A percentile compares a stretch with the other conserved stretches of the same genome.
These are phyloP conservation scores for Noccaea caerulescens DNA, from an alignment of 345 rosid species.

Conservation along the genomic window DNA sequence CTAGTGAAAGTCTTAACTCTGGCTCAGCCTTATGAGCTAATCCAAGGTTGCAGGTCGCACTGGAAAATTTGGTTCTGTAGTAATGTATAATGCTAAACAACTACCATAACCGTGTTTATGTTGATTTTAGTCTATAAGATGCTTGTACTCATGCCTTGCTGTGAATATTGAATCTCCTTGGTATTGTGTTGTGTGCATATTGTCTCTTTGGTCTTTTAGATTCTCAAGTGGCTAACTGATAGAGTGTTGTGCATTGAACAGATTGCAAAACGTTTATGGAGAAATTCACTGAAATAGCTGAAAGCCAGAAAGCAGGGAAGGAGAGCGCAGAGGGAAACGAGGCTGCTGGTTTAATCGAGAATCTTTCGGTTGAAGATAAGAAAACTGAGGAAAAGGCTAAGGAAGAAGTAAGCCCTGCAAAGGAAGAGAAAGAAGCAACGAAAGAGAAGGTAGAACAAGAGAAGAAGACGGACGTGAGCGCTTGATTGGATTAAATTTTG, in stretches of 20 bases:
- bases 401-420: constrained; percentile 41
- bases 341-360: constrained; percentile 68
- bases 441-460: constrained; percentile 40
- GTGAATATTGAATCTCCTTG: constrained; percentile 6
- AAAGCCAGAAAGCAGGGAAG: constrained; percentile 59
- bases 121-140: neutral
- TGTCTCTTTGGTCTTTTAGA: neutral
- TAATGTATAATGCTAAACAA: neutral
- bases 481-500: constrained; percentile 18
- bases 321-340: constrained; percentile 68
- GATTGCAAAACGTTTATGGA: constrained; percentile 93
- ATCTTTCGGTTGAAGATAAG: constrained; percentile 65
- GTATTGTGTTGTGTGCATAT: neutral
- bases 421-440: constrained; percentile 45
- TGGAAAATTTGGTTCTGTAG: neutral
- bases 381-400: constrained; percentile 47
- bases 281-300: constrained; percentile 71
- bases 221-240: constrained; percentile 13
- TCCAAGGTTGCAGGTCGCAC: too few species aligned
- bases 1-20: constrained; percentile 5
- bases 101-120: neutral
- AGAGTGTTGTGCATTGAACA: constrained; percentile 31
- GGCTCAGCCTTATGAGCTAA: neutral
- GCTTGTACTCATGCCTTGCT: neutral
- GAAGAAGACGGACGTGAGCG: constrained; percentile 50